These are phyloP conservation scores for Sugiyamaella novakii DNA, from an alignment of 1,139 yeast species.

Conservation along the genomic window DNA sequence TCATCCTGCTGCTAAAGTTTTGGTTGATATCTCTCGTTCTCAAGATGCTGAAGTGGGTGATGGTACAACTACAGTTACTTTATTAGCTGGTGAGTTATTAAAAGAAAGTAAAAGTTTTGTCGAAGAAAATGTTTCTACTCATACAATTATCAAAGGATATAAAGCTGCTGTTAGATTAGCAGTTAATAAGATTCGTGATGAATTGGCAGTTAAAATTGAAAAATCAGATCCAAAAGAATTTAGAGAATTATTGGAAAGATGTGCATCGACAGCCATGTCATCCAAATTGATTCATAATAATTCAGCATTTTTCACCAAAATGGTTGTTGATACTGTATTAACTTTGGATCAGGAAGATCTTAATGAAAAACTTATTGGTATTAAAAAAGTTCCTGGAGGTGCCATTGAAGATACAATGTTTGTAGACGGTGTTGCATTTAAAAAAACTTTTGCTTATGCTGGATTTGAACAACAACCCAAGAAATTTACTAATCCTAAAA, in stretches of 20 bases:
- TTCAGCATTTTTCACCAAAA: slow-evolving; percentile 84
- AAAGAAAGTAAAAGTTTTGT: slow-evolving; percentile 87
- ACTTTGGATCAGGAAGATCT: slow-evolving; percentile 81
- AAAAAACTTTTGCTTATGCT: slow-evolving; percentile 94
- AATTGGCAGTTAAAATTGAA: slow-evolving; percentile 68
- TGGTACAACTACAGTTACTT: slow-evolving; percentile 95
- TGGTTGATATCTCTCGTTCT: slow-evolving; percentile 92
- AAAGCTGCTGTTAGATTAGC: slow-evolving; percentile 82
- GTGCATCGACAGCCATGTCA: slow-evolving; percentile 97
- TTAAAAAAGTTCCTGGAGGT: slow-evolving; percentile 95
- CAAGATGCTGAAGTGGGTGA: slow-evolving; percentile 99
- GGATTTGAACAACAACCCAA: slow-evolving; percentile 99
- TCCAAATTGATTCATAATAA: slow-evolving; percentile 89
- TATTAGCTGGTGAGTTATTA: slow-evolving; percentile 90
- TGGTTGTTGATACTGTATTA: slow-evolving; percentile 95
- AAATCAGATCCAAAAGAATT: slow-evolving; percentile 50
- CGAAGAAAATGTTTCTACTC: slow-evolving; percentile 94
- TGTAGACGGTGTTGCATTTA: slow-evolving; percentile 94
- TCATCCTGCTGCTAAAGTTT: slow-evolving; percentile 95
- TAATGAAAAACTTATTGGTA: slow-evolving; percentile 89
- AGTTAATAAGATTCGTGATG: slow-evolving; percentile 61
- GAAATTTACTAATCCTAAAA: slow-evolving; percentile 73
- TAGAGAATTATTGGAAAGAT: slow-evolving; percentile 79
- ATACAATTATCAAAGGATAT: slow-evolving; percentile 83
- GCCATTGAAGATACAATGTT: slow-evolving; percentile 90